Percentiles rank a stretch among this genome's conserved stretches.
phyloP scores from a whole-genome alignment of 2,329 filamentous ascomycete genomes.

The Colletotrichum gloeosporioides region DNA sequence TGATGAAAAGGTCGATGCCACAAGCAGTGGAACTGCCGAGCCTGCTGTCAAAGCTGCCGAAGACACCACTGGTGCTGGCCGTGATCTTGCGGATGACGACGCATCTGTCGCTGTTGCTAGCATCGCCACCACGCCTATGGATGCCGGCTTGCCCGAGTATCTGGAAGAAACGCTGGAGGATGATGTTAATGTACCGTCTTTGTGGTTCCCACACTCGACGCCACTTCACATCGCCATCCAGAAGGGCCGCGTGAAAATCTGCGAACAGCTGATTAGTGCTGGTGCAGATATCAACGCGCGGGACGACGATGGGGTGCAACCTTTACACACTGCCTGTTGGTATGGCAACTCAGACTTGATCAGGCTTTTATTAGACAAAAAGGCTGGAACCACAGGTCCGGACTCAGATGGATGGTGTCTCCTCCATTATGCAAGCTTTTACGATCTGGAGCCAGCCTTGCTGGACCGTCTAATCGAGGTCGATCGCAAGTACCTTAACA shows the following conservation, averaged over 20 bases:
- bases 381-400: background rate
- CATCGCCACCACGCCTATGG: no score
- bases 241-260: accelerated
- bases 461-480: background rate
- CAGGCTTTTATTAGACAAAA: background rate
- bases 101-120: no score
- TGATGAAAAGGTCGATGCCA: no score
- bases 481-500: background rate
- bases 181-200: no score
- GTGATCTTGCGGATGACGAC: no score
- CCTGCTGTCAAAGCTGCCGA: no score
- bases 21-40: no score
- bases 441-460: background rate
- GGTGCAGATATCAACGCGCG: background rate
- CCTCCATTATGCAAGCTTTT: background rate
- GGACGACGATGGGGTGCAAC: background rate
- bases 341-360: background rate
- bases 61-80: no score
- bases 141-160: no score
- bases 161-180: no score
- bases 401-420: background rate
- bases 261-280: background rate
- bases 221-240: accelerated
- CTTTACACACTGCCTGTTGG: background rate
- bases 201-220: no score